Conservation (phyloP, 306 rosid genomes). For the Fagus crenata region DNA sequence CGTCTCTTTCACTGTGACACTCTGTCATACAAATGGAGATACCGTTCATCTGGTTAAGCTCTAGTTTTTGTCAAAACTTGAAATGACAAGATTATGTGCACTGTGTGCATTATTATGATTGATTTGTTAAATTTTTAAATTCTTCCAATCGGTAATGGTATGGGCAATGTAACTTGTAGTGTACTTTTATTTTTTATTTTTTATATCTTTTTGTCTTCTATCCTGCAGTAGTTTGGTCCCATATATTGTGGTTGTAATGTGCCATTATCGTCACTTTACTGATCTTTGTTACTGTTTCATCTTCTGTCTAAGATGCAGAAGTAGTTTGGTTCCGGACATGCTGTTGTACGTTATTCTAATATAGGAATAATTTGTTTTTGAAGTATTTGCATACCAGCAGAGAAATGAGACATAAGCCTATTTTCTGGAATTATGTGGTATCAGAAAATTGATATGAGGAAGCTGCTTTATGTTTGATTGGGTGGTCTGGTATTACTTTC, state of each 20-base stretch:
- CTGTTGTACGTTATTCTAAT: background rate
- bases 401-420: too few species aligned
- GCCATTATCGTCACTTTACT: too few species aligned
- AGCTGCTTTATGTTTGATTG: too few species aligned
- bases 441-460: too few species aligned
- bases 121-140: background rate
- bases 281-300: too few species aligned
- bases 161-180: background rate
- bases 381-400: too few species aligned
- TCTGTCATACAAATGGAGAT: slow-evolving; percentile 37
- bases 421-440: too few species aligned
- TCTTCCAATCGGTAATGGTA: background rate
- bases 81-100: background rate
- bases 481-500: too few species aligned
- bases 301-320: background rate
- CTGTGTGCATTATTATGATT: background rate
- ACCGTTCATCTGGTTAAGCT: slow-evolving; percentile 25
- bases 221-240: background rate
- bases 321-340: background rate
- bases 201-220: background rate
- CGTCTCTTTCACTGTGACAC: slow-evolving; percentile 17
- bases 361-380: background rate
- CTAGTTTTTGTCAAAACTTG: background rate
- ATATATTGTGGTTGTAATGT: too few species aligned
- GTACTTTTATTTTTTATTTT: background rate